Conservation (phyloP, 768 basidiomycete genomes). For the Boletus fagicola region DNA sequence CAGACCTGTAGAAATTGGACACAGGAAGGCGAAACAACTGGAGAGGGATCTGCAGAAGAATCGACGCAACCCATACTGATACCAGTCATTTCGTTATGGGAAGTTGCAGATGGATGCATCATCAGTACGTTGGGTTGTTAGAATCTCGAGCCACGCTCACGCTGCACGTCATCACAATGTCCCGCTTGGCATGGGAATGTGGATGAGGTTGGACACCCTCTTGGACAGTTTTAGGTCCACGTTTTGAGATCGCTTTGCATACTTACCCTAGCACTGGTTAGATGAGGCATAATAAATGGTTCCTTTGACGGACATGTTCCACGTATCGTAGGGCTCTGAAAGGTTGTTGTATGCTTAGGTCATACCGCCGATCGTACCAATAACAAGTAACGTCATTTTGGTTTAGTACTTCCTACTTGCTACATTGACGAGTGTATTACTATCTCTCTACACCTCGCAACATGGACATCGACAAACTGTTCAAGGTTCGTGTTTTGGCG, state of each 20-base stretch:
- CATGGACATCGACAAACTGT: constrained; percentile 52
- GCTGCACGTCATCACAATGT: constrained; percentile 8
- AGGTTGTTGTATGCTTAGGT: constrained; percentile 16
- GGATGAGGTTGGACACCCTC: constrained; percentile 7
- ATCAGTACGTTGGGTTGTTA: constrained; percentile 31
- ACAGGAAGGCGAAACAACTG: constrained; percentile 85
- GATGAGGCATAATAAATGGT: constrained; percentile 2
- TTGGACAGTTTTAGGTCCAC: neutral
- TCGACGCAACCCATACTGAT: constrained; percentile 76
- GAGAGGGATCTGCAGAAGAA: constrained; percentile 93
- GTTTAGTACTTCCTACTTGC: neutral
- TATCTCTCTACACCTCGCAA: neutral
- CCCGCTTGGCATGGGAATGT: constrained; percentile 4
- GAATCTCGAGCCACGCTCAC: constrained; percentile 27
- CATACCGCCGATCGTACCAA: neutral
- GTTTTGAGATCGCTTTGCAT: neutral
- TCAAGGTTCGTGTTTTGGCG: constrained; percentile 37
- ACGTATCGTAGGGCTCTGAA: neutral
- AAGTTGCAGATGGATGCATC: constrained; percentile 2
- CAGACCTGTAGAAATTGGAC: constrained; percentile 89
- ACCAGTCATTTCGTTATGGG: neutral
- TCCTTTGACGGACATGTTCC: neutral
- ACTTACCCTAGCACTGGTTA: constrained; percentile 4
- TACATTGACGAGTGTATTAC: neutral
- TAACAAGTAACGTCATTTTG: neutral